phyloP scores from a whole-genome alignment of 805 yeast genomes.

The Wilhelminamyces savonicus region DNA sequence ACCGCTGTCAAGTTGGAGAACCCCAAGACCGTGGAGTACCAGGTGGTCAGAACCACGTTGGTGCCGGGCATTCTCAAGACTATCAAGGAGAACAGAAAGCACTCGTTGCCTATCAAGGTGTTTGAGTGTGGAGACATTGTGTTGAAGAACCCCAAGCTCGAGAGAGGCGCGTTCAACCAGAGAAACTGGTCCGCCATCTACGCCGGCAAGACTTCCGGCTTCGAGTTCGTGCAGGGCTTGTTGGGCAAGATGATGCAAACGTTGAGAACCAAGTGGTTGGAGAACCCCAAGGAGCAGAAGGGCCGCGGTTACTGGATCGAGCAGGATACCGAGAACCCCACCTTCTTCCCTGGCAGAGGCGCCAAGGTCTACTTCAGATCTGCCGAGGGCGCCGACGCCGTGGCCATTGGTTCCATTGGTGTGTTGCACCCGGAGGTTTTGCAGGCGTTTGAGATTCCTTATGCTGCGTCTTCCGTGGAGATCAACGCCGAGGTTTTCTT shows the following conservation, averaged over 20 bases:
- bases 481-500: slow-evolving; percentile 83
- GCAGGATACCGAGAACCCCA: slow-evolving; percentile 57
- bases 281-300: slow-evolving; percentile 42
- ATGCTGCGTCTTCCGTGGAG: slow-evolving; percentile 89
- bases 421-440: slow-evolving; percentile 94
- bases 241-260: slow-evolving; percentile 95
- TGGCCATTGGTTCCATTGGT: slow-evolving; percentile 78
- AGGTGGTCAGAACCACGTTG: slow-evolving; percentile 93
- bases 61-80: slow-evolving; percentile 95
- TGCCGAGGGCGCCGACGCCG: slow-evolving; percentile 48
- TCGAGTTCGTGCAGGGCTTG: slow-evolving; percentile 90
- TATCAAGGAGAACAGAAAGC: slow-evolving; percentile 92
- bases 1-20: slow-evolving; percentile 86
- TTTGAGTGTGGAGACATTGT: slow-evolving; percentile 96
- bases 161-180: slow-evolving; percentile 87
- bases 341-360: slow-evolving; percentile 96
- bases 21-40: slow-evolving; percentile 95
- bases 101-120: slow-evolving; percentile 88
- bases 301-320: slow-evolving; percentile 83
- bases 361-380: slow-evolving; percentile 78
- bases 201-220: slow-evolving; percentile 93
- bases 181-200: slow-evolving; percentile 93
- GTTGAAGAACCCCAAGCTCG: slow-evolving; percentile 69
- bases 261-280: slow-evolving; percentile 81
- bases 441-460: slow-evolving; percentile 80